Evolutionary conservation across 108 stramenopile genomes (phyloP), one percentile per base, ranked within the genome.

Genomic region (Pseudonitzschia multistriata): DNA sequence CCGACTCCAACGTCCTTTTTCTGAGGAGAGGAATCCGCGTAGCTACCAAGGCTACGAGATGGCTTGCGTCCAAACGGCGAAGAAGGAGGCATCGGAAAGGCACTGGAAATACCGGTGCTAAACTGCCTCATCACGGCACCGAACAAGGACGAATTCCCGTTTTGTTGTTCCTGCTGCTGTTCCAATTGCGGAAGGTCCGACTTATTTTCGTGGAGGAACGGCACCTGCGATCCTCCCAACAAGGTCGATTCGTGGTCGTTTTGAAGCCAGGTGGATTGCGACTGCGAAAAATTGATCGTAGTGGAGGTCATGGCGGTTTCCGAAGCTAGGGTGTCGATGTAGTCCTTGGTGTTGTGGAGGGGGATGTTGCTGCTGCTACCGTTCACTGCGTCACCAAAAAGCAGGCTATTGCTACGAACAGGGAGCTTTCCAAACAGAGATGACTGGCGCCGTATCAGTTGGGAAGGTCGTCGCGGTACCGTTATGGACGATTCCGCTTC

Each of bases 121-220:
- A 56, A 57, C 28, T 53, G 19, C 54, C 59, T 22, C 75, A 76
- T 76, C 31, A 76, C 75, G 47, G 75, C 75, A 14, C 75, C 75
- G 66, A 76, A 76, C 19, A 76, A 36, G 36, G 75, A 76, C 25
- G 29, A 30, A 22, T 40, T 64, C 47, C 25, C 63, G 6, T 40
- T 8, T 24, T 45, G 42, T 10, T 40, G 21, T 47, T 40, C 40
- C 21, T 64, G 37, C 19, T 59, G 57, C 3, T 21, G 34, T 8
- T 64, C 40, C 21, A n/a, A 2, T 47, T 22, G 37, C 6, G 50
- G 50, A 52, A 2, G 42, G 42, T 45, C 1, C 36, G 33, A 35
- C 19, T 0, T 34, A 36, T 19, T 36, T 14, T 62, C 35, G 33
- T 28, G 14, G 0, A 14, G 17, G 13, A 29, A 36, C 33, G 31